Evolutionary conservation across 345 rosid genomes (phyloP), one percentile per base, ranked within the genome.

Genomic region (Euclidium syriacum): DNA sequence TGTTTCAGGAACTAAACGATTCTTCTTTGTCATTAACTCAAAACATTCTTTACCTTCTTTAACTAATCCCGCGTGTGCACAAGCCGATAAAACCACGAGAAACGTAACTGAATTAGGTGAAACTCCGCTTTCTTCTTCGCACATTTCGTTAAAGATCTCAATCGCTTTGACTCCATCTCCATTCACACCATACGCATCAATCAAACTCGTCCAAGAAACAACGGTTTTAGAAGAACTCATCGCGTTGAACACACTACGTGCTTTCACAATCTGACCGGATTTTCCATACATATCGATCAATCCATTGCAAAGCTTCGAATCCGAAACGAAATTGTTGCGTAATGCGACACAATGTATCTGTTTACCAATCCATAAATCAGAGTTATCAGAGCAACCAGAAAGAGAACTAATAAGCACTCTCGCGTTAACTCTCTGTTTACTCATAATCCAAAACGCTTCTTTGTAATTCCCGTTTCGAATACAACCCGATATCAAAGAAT

Each of bases 171-270:
- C 54, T 7, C 95, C 97, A 6, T 59, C 49, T 0, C 95, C 95
- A 1, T 87, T 82, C 48, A 74, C 85, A 35, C 90, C 86, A 69
- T 79, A 83, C 34, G 83, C 97, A 56, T 78, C 83, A 7, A 90
- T 85, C 90, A 87, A 75, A 72, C 85, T 81, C 41, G 92, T 90
- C 90, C 92, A 90, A 20, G 97, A 80, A 59, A 87, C 76, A 23
- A 87, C 90, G 46, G 64, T 74, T 79, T 67, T 90, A 7, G 29
- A 43, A 15, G 22, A 49, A 35, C n/a, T n/a, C n/a, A 87, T 72
- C 15, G 74, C 17, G 20, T 67, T 79, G 63, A 90, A 90, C 51
- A 82, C 0, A 17, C 73, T 51, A 71, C 73, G 39, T 11, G 90
- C 84, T 55, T 64, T 41, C 29, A 27, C 42, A 48, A 74, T 69